These are phyloP conservation scores for Lachnellula hyalina DNA, from an alignment of 2,329 filamentous ascomycete species.

Conservation along the genomic window DNA sequence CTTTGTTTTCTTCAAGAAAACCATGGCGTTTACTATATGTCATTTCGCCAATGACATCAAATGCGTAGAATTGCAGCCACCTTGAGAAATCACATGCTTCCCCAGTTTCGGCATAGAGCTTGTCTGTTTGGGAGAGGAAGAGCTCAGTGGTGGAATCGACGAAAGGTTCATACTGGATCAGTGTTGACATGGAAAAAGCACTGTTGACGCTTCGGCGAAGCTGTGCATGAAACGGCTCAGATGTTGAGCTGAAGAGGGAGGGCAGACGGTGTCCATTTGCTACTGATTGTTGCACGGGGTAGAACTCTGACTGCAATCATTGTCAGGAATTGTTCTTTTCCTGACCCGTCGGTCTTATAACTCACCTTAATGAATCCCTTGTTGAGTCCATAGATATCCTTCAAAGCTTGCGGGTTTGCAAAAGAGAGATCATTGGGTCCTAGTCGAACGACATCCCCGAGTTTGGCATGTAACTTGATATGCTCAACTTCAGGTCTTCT, in stretches of 20 bases:
- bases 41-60: constrained; percentile 74
- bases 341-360: neutral
- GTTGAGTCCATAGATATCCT: constrained; percentile 74
- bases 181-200: constrained; percentile 70
- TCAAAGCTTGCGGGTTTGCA: constrained; percentile 65
- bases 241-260: constrained; percentile 71
- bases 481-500: constrained; percentile 63
- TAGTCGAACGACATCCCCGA: constrained; percentile 69
- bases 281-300: constrained; percentile 70
- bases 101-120: constrained; percentile 41
- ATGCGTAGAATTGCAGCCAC: constrained; percentile 78
- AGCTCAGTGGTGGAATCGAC: constrained; percentile 69
- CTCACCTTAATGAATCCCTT: constrained; percentile 73
- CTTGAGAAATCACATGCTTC: constrained; percentile 56
- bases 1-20: constrained; percentile 68
- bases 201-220: constrained; percentile 70
- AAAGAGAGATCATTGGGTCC: constrained; percentile 73
- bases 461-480: constrained; percentile 60
- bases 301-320: constrained; percentile 63
- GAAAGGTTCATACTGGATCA: constrained; percentile 75
- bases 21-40: constrained; percentile 72
- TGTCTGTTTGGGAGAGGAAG: constrained; percentile 60
- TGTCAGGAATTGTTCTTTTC: neutral
- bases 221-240: constrained; percentile 69
- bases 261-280: constrained; percentile 62